phyloP scores from a whole-genome alignment of 495 filamentous ascomycete species.

The Aspergillus campestris region DNA sequence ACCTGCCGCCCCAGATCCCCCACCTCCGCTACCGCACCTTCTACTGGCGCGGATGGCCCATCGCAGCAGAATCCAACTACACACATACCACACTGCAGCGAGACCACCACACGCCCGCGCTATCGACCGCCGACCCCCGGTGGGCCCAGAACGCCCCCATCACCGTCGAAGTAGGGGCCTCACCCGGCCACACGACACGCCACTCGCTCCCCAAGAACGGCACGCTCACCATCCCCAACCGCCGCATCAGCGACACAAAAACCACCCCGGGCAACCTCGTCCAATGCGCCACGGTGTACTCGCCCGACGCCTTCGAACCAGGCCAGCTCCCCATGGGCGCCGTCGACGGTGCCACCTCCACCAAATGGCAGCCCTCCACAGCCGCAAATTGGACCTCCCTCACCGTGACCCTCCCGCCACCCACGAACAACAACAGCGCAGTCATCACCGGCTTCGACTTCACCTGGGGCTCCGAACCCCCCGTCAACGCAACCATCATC shows the following conservation, averaged over 20 bases:
- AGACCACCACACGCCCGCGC: slow-evolving; percentile 18
- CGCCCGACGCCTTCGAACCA: slow-evolving; percentile 40
- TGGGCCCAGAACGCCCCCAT: slow-evolving; percentile 41
- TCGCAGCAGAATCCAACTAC: slow-evolving; percentile 53
- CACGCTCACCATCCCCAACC: slow-evolving; percentile 51
- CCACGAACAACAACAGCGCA: slow-evolving; percentile 19
- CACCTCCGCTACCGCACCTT: slow-evolving; percentile 56
- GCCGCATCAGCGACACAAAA: slow-evolving; percentile 34
- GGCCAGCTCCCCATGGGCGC: slow-evolving; percentile 68
- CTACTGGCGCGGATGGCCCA: slow-evolving; percentile 61
- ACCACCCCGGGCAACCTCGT: slow-evolving; percentile 53
- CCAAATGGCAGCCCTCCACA: slow-evolving; percentile 60
- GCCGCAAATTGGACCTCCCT: slow-evolving; percentile 36
- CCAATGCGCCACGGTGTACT: slow-evolving; percentile 54
- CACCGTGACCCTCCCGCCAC: slow-evolving; percentile 41
- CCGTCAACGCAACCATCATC: slow-evolving; percentile 45
- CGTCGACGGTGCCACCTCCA: slow-evolving; percentile 61
- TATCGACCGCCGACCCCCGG: slow-evolving; percentile 34
- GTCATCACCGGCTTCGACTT: slow-evolving; percentile 48
- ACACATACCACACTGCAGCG: slow-evolving; percentile 58
- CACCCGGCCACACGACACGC: slow-evolving; percentile 20
- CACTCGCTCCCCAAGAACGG: slow-evolving; percentile 44
- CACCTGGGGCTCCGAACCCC: slow-evolving; percentile 60
- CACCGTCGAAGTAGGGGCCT: slow-evolving; percentile 40
- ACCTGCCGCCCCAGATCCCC: slow-evolving; percentile 53